Evolutionary conservation across 768 basidiomycete genomes (phyloP), one percentile per base, ranked within the genome.

Genomic region (Leucocoprinus sp.): DNA sequence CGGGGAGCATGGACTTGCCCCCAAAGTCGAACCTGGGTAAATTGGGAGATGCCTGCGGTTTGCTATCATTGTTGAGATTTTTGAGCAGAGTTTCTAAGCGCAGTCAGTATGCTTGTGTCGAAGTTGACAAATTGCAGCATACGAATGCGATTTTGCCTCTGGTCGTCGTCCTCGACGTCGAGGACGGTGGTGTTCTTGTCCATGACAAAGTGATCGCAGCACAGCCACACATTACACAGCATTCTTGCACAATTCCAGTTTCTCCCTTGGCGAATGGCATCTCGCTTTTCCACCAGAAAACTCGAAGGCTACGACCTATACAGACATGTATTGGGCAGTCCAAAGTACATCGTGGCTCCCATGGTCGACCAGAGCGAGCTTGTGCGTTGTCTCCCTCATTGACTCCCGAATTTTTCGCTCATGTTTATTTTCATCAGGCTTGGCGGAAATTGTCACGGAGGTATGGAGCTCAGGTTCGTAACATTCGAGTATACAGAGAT

Each of bases 341-440:
- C 95, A 7, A 92, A 86, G 63, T 84, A 78, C 57, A 76, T 98
- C 31, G 90, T 97, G 14, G 95, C 91, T 7, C 96, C 96, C 14
- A 99, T 99, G 96, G 96, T 98, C 0, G 96, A 98, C 62, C 92
- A 96, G 67, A 90, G 86, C 57, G 95, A 97, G 63, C 72, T 97
- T 61, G 93, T 96, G 55, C 55, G 85, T n/a, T 8, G n/a, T 36
- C 36, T 2, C 23, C 11, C 17, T 2, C 43, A 27, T 12, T 19
- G 18, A 1, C 12, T 18, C 27, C 28, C 12, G 17, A 33, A n/a
- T 17, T 39, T 44, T 42, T 37, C 14, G 39, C 38, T 49, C 12
- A 47, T 31, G 14, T 17, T 11, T 5, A 15, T 17, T 11, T 5
- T 22, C 14, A 17, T 19, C 56, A 97, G 93, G 87, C 95, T 5